These are phyloP conservation scores for Entomortierella beljakovae DNA, from an alignment of 192 early-diverging fungal genomes.

Conservation along the genomic window DNA sequence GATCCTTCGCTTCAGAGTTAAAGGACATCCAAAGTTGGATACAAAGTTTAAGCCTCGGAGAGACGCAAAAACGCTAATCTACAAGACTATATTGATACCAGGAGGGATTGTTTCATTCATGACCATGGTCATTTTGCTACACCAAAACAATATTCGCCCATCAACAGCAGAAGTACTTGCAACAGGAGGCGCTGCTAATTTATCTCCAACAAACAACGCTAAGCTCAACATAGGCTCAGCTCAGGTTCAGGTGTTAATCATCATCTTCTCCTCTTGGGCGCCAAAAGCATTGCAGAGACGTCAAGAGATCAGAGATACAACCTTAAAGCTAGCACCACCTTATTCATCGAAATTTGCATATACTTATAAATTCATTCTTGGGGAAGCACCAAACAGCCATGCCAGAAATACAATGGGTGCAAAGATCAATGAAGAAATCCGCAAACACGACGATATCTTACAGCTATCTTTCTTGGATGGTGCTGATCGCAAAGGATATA, in stretches of 20 bases:
- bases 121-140: slow-evolving; percentile 62
- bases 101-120: slow-evolving; percentile 62
- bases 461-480: slow-evolving; percentile 62
- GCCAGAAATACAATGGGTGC: slow-evolving; percentile 54
- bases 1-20: slow-evolving; percentile 29
- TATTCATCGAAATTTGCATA: slow-evolving; percentile 55
- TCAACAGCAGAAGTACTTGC: slow-evolving; percentile 36
- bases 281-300: slow-evolving; percentile 61
- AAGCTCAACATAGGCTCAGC: slow-evolving; percentile 39
- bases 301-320: slow-evolving; percentile 60
- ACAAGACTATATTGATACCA: slow-evolving; percentile 57
- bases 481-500: slow-evolving; percentile 62
- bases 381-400: slow-evolving; percentile 58
- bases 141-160: slow-evolving; percentile 57
- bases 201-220: slow-evolving; percentile 21
- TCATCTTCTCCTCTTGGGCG: slow-evolving; percentile 69
- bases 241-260: slow-evolving; percentile 61
- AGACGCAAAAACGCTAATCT: slow-evolving; percentile 18
- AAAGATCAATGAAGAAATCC: slow-evolving; percentile 58
- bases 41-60: slow-evolving; percentile 19
- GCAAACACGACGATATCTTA: slow-evolving; percentile 60
- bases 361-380: slow-evolving; percentile 64
- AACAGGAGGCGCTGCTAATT: slow-evolving; percentile 27
- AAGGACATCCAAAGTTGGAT: slow-evolving; percentile 10
- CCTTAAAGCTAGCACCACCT: slow-evolving; percentile 57